phyloP scores from a whole-genome alignment of 2,329 filamentous ascomycete species.

The Harringtonia aguacate region DNA sequence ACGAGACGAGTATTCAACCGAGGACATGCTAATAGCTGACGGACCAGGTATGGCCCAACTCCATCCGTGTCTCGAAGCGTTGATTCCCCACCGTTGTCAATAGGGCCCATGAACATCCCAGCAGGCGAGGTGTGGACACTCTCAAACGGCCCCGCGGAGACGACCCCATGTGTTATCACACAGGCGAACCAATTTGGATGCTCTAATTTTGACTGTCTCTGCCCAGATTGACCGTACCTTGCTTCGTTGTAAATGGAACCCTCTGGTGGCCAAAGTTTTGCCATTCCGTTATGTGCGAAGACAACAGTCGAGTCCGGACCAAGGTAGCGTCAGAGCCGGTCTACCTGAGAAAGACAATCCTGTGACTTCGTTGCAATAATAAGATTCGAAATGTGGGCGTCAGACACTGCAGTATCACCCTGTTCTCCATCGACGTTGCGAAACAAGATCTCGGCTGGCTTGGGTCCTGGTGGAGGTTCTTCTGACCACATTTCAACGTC shows the following conservation, averaged over 20 bases:
- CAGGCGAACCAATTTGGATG: constrained; percentile 64
- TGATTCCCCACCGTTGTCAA: constrained; percentile 14
- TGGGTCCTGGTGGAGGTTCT: constrained; percentile 21
- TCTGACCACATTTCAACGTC: constrained; percentile 46
- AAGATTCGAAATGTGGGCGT: constrained; percentile 51
- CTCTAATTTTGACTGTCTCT: neutral
- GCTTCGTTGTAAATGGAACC: constrained; percentile 30
- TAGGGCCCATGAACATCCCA: constrained; percentile 34
- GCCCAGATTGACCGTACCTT: constrained; percentile 22
- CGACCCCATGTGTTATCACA: constrained; percentile 46
- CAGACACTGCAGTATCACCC: too few species aligned
- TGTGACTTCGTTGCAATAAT: constrained; percentile 70
- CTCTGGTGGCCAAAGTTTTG: constrained; percentile 46
- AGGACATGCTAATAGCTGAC: constrained; percentile 30
- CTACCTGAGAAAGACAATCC: constrained; percentile 51
- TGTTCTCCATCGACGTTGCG: constrained; percentile 11
- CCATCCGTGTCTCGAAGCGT: constrained; percentile 1
- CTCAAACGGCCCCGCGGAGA: constrained; percentile 35
- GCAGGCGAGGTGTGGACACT: constrained; percentile 42
- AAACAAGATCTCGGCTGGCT: constrained; percentile 28
- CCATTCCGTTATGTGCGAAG: constrained; percentile 85
- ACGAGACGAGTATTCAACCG: constrained; percentile 30
- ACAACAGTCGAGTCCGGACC: constrained; percentile 59
- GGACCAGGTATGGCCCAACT: constrained; percentile 24
- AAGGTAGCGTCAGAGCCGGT: constrained; percentile 49